These are phyloP conservation scores for Diutina mesorugosa DNA, from an alignment of 1,139 yeast genomes.

Conservation along the genomic window DNA sequence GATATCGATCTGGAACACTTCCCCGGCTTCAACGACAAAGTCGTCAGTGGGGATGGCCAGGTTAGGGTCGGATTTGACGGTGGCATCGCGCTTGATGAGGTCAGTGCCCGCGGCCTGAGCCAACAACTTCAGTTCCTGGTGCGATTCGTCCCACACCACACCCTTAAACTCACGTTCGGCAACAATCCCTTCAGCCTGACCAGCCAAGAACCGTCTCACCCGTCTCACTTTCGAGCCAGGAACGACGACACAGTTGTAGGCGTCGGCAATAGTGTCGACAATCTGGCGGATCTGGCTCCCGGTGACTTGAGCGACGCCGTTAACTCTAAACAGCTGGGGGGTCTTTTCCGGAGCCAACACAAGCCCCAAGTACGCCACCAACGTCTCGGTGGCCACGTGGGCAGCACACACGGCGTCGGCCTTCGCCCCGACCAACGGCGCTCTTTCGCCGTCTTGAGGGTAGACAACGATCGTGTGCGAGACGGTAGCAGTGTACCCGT, in stretches of 20 bases:
- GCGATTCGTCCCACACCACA: conserved; percentile 79
- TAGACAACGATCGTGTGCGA: conserved; percentile 81
- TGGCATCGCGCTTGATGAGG: conserved; percentile 16
- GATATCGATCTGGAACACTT: conserved; percentile 76
- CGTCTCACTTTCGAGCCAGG: conserved; percentile 92
- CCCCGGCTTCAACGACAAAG: conserved; percentile 64
- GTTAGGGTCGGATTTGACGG: conserved; percentile 8
- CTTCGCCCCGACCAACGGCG: conserved; percentile 64
- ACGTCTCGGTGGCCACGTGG: conserved; percentile 78
- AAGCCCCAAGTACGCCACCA: conserved; percentile 62
- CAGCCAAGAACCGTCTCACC: conserved; percentile 85
- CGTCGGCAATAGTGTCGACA: conserved; percentile 71
- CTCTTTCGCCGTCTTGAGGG: conserved; percentile 33
- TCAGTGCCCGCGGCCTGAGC: conserved; percentile 20
- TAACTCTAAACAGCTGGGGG: conserved; percentile 29
- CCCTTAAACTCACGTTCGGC: conserved; percentile 90
- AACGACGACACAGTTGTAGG: conserved; percentile 71
- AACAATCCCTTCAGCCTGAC: conserved; percentile 85
- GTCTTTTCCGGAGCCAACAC: conserved; percentile 64
- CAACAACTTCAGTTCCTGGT: conserved; percentile 55
- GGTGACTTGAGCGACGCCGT: conserved; percentile 26
- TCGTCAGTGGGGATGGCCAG: conserved; percentile 66
- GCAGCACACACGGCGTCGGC: conserved; percentile 90
- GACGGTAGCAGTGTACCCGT: conserved; percentile 82
- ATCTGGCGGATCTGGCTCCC: conserved; percentile 59